Evolutionary conservation across 75 land plant genomes (phyloP).

Genomic region (Larix kaempferi): DNA sequence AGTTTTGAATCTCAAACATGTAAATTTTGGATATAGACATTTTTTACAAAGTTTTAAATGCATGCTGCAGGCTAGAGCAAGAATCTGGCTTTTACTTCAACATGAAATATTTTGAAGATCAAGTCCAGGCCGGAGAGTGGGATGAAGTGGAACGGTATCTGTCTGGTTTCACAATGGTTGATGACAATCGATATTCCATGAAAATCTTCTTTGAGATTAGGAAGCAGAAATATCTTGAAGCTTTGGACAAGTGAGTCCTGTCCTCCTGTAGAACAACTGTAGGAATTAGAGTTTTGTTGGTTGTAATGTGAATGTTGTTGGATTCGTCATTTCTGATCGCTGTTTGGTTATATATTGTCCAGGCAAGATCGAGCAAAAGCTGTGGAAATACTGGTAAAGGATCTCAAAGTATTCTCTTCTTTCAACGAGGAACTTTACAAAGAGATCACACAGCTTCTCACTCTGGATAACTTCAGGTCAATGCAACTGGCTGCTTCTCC

Average conservation of each 20-base stretch:
- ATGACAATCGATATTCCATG: slow-evolving; percentile 90
- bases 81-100: slow-evolving; percentile 88
- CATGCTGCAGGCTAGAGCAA: slow-evolving; percentile 67
- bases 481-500: not conserved
- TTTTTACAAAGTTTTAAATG: not conserved
- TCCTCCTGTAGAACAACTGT: not conserved
- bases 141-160: slow-evolving; percentile 84
- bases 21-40: not conserved
- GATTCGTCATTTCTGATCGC: too few relatives aligned
- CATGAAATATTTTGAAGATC: slow-evolving; percentile 87
- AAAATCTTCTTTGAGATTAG: slow-evolving; percentile 90
- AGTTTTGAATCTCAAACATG: not conserved
- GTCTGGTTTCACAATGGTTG: slow-evolving; percentile 84
- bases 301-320: too few relatives aligned
- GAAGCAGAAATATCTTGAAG: slow-evolving; percentile 92
- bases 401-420: slow-evolving; percentile 82
- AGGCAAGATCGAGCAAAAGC: slow-evolving; percentile 89
- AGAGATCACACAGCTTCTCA: slow-evolving; percentile 90
- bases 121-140: slow-evolving; percentile 78
- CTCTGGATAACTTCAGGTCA: slow-evolving; percentile 86
- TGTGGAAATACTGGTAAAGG: slow-evolving; percentile 90
- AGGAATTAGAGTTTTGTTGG: too few relatives aligned
- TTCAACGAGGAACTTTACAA: slow-evolving; percentile 92
- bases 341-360: not conserved
- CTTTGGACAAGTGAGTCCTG: slow-evolving; percentile 69